These are phyloP conservation scores for Arthroderma sp. DNA, from an alignment of 2,329 filamentous ascomycete species.

Conservation along the genomic window DNA sequence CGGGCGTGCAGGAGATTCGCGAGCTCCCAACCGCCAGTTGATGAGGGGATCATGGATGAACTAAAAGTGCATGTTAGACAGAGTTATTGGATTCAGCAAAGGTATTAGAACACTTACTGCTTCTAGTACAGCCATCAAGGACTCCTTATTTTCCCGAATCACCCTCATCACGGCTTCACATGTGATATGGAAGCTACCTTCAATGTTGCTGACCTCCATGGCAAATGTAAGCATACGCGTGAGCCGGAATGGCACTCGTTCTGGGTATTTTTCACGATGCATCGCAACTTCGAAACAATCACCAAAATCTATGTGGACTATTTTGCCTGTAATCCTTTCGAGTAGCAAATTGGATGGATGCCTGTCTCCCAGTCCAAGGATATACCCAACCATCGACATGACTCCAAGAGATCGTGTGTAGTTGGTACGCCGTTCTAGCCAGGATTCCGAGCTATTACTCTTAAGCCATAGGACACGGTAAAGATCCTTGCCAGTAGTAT, in stretches of 20 bases:
- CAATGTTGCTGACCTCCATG: slow-evolving; percentile 99
- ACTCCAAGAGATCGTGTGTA: slow-evolving; percentile 94
- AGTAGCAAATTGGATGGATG: slow-evolving; percentile 98
- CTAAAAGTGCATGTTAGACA: slow-evolving; percentile 32
- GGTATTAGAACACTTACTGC: slow-evolving; percentile 52
- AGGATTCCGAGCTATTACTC: slow-evolving; percentile 94
- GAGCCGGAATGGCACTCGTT: slow-evolving; percentile 91
- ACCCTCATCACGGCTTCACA: slow-evolving; percentile 99
- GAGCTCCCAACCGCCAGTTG: slow-evolving; percentile 73
- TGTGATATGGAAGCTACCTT: slow-evolving; percentile 94
- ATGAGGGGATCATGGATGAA: slow-evolving; percentile 99
- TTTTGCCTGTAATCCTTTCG: slow-evolving; percentile 87
- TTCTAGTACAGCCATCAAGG: slow-evolving; percentile 94
- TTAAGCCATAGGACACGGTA: slow-evolving; percentile 98
- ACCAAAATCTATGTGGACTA: slow-evolving; percentile 97
- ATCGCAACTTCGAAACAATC: slow-evolving; percentile 99
- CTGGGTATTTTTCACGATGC: slow-evolving; percentile 98
- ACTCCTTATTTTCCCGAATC: slow-evolving; percentile 92
- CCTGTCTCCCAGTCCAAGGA: slow-evolving; percentile 86
- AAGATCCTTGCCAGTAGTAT: slow-evolving; percentile 95
- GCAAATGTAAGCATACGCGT: slow-evolving; percentile 99
- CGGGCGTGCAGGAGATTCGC: slow-evolving; percentile 47
- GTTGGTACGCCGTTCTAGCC: slow-evolving; percentile 95
- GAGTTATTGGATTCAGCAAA: background rate
- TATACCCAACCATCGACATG: slow-evolving; percentile 99